Evolutionary conservation across 345 rosid species (phyloP).

Genomic region (Pugionium cornutum): DNA sequence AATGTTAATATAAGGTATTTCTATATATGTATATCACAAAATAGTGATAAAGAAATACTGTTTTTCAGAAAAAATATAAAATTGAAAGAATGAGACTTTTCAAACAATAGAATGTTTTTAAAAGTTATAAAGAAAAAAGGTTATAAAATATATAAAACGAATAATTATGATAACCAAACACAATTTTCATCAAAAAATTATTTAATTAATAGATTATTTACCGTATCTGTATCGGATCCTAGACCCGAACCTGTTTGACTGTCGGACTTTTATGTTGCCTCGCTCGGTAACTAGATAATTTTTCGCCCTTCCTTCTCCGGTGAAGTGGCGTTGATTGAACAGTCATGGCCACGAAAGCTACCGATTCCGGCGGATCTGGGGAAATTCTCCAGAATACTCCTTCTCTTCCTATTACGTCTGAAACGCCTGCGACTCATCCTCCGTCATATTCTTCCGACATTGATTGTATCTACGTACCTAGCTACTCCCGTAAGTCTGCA

Average conservation of each 20-base stretch:
- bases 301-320: slow-evolving; percentile 22
- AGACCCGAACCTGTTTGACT: background rate
- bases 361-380: slow-evolving; percentile 39
- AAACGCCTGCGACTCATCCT: slow-evolving; percentile 30
- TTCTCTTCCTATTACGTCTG: slow-evolving; percentile 39
- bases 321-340: slow-evolving; percentile 17
- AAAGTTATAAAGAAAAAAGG: too few species aligned
- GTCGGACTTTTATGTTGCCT: slow-evolving; percentile 15
- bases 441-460: slow-evolving; percentile 44
- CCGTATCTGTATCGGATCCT: background rate
- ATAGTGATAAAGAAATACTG: too few species aligned
- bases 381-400: slow-evolving; percentile 30
- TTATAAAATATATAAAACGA: too few species aligned
- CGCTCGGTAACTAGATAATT: background rate
- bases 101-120: too few species aligned
- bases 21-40: too few species aligned
- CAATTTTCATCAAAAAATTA: too few species aligned
- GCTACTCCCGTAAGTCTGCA: slow-evolving; percentile 73
- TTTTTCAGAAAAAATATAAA: too few species aligned
- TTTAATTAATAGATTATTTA: too few species aligned
- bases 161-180: too few species aligned
- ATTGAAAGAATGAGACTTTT: too few species aligned
- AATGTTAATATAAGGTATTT: too few species aligned
- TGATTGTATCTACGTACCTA: slow-evolving; percentile 60
- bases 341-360: slow-evolving; percentile 45